phyloP scores from a whole-genome alignment of 345 rosid genomes.

The Melastoma malabathricum region DNA sequence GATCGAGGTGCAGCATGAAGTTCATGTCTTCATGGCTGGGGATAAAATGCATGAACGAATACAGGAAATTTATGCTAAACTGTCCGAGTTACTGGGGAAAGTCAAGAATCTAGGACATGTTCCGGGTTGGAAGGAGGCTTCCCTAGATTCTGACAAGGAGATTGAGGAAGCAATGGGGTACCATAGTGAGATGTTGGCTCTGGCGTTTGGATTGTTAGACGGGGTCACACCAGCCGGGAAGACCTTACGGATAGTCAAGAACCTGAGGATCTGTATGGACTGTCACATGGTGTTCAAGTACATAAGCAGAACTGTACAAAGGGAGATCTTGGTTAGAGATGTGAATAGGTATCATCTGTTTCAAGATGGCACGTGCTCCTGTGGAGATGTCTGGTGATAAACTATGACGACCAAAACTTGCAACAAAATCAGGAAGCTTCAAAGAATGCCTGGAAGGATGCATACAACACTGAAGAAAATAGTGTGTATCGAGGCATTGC shows the following conservation, averaged over 20 bases:
- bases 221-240: conserved; percentile 23
- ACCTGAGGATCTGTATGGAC: conserved; percentile 27
- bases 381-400: conserved; percentile 24
- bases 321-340: conserved; percentile 33
- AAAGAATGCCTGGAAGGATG: background rate
- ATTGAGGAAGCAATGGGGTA: conserved; percentile 25
- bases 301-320: conserved; percentile 18
- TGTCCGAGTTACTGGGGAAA: conserved; percentile 25
- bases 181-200: conserved; percentile 47
- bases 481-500: no score
- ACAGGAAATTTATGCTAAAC: conserved; percentile 20
- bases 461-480: background rate
- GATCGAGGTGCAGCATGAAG: conserved; percentile 31
- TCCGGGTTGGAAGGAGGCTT: conserved; percentile 19
- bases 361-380: conserved; percentile 22
- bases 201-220: conserved; percentile 37
- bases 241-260: conserved; percentile 26
- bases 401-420: no score
- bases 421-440: background rate
- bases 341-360: conserved; percentile 35
- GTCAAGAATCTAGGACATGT: conserved; percentile 24
- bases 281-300: conserved; percentile 37
- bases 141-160: conserved; percentile 23
- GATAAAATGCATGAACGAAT: conserved; percentile 25
- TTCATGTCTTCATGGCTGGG: conserved; percentile 37